Evolutionary conservation across 2,329 filamentous ascomycete species (phyloP), one percentile per base, ranked within the genome.

Genomic region (Drechslerella coelobrocha): DNA sequence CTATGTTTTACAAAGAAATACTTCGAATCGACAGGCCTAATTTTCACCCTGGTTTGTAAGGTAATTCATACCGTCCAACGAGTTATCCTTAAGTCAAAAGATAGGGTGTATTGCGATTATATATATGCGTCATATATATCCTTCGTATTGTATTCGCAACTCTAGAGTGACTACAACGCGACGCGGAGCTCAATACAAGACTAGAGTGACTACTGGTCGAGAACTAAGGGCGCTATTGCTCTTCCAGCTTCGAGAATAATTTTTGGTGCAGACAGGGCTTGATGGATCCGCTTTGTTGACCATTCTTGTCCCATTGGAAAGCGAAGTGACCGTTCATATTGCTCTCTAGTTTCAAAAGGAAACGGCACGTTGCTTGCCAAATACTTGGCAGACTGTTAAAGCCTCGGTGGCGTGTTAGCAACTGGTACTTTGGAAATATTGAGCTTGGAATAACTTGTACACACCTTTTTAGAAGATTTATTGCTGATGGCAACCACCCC

Each of bases 251-350:
- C 97, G 78, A 96, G 82, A 79, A 97, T 83, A 74, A 97, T 85
- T 76, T 91, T 86, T 66, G 94, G 94, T 84, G 93, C 96, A 68
- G 90, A 96, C 72, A 86, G 86, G 75, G 89, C 86, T 82, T 97
- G 92, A 84, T 94, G 94, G 12, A 89, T 91, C 81, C 91, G 87
- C 84, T 96, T 97, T n/a, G 93, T 97, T 75, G 88, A 87, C 92
- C 93, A 99, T 80, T 99, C 93, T 14, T 89, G 91, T 0, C 94
- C 94, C 71, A 97, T 86, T 0, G 94, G 94, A 74, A 97, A 81
- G 45, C 93, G 84, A 66, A 97, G 82, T 73, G 89, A 90, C 54
- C 93, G 83, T 82, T 99, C 94, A 80, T 97, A 97, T 82, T 97
- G 92, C 77, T 89, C 85, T 75, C 84, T 85, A 26, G 85, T 91